Evolutionary conservation across 106 monocot species (phyloP).

Genomic region (Phalaenopsis equestris): DNA sequence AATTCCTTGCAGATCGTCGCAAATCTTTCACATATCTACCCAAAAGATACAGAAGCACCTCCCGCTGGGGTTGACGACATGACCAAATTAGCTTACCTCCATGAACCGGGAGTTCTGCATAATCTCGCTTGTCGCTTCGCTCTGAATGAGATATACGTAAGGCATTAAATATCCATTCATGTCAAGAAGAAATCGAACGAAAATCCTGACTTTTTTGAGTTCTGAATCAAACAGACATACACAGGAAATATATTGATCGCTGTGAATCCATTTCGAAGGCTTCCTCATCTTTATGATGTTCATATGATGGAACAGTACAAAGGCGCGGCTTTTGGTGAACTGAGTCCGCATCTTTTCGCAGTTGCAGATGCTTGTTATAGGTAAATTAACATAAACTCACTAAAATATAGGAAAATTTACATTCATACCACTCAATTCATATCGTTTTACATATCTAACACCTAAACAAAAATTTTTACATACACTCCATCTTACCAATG

Average conservation of each 20-base stretch:
- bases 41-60: constrained; percentile 89
- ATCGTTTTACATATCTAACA: too few relatives aligned
- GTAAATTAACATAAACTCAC: constrained; percentile 20
- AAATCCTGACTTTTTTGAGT: constrained; percentile 1
- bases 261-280: constrained; percentile 83
- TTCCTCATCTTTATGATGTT: constrained; percentile 81
- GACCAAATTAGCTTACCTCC: constrained; percentile 94
- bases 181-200: background rate
- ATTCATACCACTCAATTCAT: too few relatives aligned
- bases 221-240: constrained; percentile 56
- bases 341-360: constrained; percentile 88
- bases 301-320: constrained; percentile 99
- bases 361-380: constrained; percentile 92
- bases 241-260: constrained; percentile 96
- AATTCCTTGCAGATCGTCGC: constrained; percentile 45
- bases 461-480: too few relatives aligned
- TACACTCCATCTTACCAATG: too few relatives aligned
- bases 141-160: constrained; percentile 90
- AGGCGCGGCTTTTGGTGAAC: constrained; percentile 84
- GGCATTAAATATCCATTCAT: constrained; percentile 2
- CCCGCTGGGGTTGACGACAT: constrained; percentile 93
- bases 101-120: constrained; percentile 91
- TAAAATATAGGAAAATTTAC: background rate
- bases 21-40: constrained; percentile 60
- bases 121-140: constrained; percentile 74